Evolutionary conservation across 345 rosid species (phyloP).

Genomic region (Salix brachista): DNA sequence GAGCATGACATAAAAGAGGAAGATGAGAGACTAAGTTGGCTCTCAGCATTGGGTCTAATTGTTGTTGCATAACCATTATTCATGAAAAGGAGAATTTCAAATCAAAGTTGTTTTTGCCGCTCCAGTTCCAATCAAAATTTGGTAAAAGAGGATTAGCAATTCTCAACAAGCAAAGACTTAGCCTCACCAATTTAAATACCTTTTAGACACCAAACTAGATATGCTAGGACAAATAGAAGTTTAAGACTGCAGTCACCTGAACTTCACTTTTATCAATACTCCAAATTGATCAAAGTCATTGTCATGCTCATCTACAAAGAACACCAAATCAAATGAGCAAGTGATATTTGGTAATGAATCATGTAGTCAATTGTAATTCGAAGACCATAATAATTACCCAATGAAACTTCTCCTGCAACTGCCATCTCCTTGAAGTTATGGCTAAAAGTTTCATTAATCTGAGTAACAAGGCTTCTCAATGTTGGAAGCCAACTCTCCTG

Average conservation of each 20-base stretch:
- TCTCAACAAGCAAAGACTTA: neutral
- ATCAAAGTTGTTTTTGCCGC: too few relatives aligned
- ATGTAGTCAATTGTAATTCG: neutral
- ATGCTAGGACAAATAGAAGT: conserved; percentile 1
- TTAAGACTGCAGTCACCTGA: conserved; percentile 48
- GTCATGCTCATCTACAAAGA: conserved; percentile 68
- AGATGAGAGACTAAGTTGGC: neutral
- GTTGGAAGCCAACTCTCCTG: conserved; percentile 90
- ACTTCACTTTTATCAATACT: conserved; percentile 82
- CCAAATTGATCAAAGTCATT: conserved; percentile 84
- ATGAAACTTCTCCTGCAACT: conserved; percentile 86
- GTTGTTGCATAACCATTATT: too few relatives aligned
- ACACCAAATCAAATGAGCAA: conserved; percentile 13
- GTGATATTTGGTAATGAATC: conserved; percentile 1
- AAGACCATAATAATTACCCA: conserved; percentile 39
- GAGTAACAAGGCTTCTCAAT: conserved; percentile 71
- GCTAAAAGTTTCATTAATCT: conserved; percentile 83
- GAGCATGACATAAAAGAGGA: neutral
- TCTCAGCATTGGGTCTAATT: too few relatives aligned
- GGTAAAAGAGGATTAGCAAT: neutral
- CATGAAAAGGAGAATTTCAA: too few relatives aligned
- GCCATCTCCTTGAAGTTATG: conserved; percentile 94
- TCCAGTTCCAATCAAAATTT: neutral
- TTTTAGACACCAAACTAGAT: neutral
- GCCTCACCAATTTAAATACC: neutral